Evolutionary conservation across 192 early-diverging fungal species (phyloP), one percentile per base, ranked within the genome.

Genomic region (Entomortierella parvispora): DNA sequence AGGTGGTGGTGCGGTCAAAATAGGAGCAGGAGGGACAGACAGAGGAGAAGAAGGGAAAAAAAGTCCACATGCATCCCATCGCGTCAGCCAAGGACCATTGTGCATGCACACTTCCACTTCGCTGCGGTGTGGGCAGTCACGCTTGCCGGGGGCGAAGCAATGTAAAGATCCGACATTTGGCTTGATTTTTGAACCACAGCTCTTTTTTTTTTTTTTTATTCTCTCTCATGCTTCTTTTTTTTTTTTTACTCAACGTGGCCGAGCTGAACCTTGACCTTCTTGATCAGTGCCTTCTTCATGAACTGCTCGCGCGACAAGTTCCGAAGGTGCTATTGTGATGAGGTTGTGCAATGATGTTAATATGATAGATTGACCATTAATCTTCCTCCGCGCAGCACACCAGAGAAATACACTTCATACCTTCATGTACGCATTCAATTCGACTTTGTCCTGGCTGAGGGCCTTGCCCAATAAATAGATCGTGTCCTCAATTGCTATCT

Each of bases 291-390:
- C 44, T 93, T 86, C 43, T 93, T 93, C 90, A 95, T 87, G 67
- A 96, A 98, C 74, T 96, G 94, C 57, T 96, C 94, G 58, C 93
- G 82, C 0, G 94, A 90, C 20, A 98, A 82, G 42, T 85, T 88
- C 7, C 96, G 87, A 31, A 93, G 88, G 62, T 87, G 86, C 86
- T 95, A 51, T 20, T n/a, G 23, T 23, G 20, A 53, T 5, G 53
- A 31, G 18, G 26, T 51, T 10, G 20, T 15, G 14, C 26, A n/a
- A n/a, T n/a, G n/a, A n/a, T n/a, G n/a, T n/a, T n/a, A n/a, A n/a
- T n/a, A n/a, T n/a, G n/a, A n/a, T n/a, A n/a, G n/a, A n/a, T n/a
- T n/a, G n/a, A n/a, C n/a, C n/a, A n/a, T n/a, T n/a, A n/a, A n/a
- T n/a, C n/a, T n/a, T n/a, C n/a, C n/a, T n/a, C n/a, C n/a, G n/a